Evolutionary conservation across 2,329 filamentous ascomycete species (phyloP), one percentile per base, ranked within the genome.

Genomic region (Coleophoma eucalyptorum): DNA sequence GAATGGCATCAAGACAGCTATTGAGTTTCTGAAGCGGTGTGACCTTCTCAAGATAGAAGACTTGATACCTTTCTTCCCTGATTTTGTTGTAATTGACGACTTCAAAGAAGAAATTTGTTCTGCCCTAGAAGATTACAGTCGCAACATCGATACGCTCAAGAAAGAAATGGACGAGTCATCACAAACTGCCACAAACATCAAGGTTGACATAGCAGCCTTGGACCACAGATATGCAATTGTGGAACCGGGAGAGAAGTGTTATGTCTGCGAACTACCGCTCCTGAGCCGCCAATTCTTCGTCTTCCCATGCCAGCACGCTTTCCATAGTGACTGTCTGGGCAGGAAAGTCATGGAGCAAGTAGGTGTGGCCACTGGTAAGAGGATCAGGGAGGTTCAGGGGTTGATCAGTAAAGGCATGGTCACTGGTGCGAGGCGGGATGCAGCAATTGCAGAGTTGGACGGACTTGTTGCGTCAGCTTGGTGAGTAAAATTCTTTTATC

Each of bases 21-120:
- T 99, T 58, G 90, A 95, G 55, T 97, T 99, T 64, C 78, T 97
- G 12, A 90, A 90, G 59, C 86, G 90, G 10, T 97, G 93, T 67
- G 91, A 97, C 54, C 78, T 97, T 12, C 81, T 99, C 45, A 87
- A 88, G 56, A 99, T 99, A 56, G 94, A 99, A 71, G 94, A 99
- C 63, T 73, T 99, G 31, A 97, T 99, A 38, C 94, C 94, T 0
- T 97, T 99, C 75, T 99, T 99, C 72, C 94, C 94, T 0, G 94
- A 99, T 67, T 99, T 99, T 65, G 91, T 97, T 20, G 89, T 97
- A 47, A 97, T 99, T 55, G 94, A 99, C 66, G 94, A 97, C 68
- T 99, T 99, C 79, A 97, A 97, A 66, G 92, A 97, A 56, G 94
- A 99, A 67, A 97, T 99, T 35, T 99, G 94, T 71, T 78, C 83